Evolutionary conservation across 192 early-diverging fungal species (phyloP).

Genomic region (Coemansia sp.): DNA sequence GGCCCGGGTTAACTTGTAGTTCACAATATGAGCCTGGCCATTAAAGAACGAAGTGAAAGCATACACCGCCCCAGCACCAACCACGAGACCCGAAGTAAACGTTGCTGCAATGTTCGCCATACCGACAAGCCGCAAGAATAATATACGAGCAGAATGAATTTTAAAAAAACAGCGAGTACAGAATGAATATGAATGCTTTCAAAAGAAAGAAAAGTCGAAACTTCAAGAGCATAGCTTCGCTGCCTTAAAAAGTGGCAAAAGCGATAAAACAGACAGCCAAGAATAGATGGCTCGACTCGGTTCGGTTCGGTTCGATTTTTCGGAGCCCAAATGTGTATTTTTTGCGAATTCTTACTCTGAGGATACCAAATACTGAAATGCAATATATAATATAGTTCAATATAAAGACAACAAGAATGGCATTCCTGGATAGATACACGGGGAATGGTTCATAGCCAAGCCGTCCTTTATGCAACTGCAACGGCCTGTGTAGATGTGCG

Average conservation of each 20-base stretch:
- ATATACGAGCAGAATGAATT: background rate
- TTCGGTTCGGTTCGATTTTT: background rate
- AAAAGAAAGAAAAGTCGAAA: background rate
- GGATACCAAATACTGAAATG: too few species aligned
- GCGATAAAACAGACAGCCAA: background rate
- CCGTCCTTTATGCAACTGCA: slow-evolving; percentile 21
- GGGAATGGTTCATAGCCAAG: too few species aligned
- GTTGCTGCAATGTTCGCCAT: slow-evolving; percentile 51
- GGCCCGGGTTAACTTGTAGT: slow-evolving; percentile 34
- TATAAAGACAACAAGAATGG: too few species aligned
- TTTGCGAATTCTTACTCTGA: too few species aligned
- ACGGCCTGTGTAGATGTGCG: slow-evolving; percentile 12
- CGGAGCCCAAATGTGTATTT: background rate
- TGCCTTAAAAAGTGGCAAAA: too few species aligned
- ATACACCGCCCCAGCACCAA: slow-evolving; percentile 41
- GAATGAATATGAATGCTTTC: background rate
- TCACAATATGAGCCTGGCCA: slow-evolving; percentile 30
- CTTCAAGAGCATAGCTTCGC: too few species aligned
- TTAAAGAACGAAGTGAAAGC: slow-evolving; percentile 40
- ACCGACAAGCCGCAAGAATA: background rate
- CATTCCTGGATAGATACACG: background rate
- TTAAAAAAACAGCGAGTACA: slow-evolving; percentile 1
- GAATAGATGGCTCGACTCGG: background rate
- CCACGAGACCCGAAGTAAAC: slow-evolving; percentile 45
- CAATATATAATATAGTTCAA: too few species aligned